These are phyloP conservation scores for Lentinula sp. DNA, from an alignment of 768 basidiomycete genomes.

Conservation along the genomic window DNA sequence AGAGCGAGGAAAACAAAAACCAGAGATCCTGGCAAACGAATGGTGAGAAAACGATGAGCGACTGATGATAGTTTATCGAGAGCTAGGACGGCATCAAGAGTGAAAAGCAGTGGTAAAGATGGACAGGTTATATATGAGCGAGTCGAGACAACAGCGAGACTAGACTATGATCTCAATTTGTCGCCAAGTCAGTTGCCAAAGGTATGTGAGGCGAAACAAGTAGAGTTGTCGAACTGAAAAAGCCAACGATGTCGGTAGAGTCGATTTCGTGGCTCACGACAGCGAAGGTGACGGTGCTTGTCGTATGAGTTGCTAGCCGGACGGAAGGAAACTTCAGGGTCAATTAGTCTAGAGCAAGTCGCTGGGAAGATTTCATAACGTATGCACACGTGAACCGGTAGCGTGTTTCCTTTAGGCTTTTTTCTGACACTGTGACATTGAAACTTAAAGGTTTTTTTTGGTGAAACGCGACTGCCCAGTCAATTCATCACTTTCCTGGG, in stretches of 20 bases:
- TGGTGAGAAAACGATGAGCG: slow-evolving; percentile 11
- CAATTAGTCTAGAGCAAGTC: neutral
- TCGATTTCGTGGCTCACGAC: slow-evolving; percentile 15
- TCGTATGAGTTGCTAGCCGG: neutral
- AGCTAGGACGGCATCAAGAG: slow-evolving; percentile 11
- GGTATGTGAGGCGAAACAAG: neutral
- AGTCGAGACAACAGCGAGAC: slow-evolving; percentile 8
- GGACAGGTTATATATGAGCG: neutral
- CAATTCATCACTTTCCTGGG: neutral
- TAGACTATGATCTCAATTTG: neutral
- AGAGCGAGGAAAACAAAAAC: slow-evolving; percentile 1
- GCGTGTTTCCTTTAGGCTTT: neutral
- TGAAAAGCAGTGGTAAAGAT: slow-evolving; percentile 4
- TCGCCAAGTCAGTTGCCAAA: neutral
- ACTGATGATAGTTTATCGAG: neutral
- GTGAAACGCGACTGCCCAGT: neutral
- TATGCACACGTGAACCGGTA: neutral
- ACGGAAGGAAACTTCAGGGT: neutral
- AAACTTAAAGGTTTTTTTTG: neutral
- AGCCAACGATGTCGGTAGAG: slow-evolving; percentile 15
- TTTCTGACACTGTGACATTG: neutral
- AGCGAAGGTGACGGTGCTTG: slow-evolving; percentile 18
- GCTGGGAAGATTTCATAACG: neutral
- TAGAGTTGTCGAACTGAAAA: neutral
- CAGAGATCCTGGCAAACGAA: neutral